These are phyloP conservation scores for Tetragonia tetragonoides DNA, from an alignment of 148 eudicot genomes.

Conservation along the genomic window DNA sequence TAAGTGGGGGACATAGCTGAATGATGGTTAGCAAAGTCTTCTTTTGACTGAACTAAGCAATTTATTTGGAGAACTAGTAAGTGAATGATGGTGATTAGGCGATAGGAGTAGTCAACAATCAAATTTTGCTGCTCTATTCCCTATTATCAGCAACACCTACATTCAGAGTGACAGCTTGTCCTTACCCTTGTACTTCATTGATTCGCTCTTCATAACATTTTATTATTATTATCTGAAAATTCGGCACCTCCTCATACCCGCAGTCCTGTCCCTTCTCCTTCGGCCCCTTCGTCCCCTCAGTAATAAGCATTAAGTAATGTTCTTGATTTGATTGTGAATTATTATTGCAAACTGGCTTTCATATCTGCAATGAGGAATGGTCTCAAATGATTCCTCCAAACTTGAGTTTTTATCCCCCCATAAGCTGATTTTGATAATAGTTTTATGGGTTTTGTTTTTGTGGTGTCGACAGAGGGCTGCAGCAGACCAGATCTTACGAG, in stretches of 20 bases:
- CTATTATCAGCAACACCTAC: background rate
- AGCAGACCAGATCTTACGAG: constrained; percentile 89
- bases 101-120: too few relatives aligned
- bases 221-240: too few relatives aligned
- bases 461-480: constrained; percentile 70
- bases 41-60: background rate
- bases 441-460: background rate
- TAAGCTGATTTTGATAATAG: background rate
- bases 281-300: too few relatives aligned
- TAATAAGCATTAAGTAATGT: background rate
- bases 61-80: background rate
- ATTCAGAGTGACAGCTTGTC: too few relatives aligned
- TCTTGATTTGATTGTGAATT: background rate
- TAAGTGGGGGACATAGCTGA: too few relatives aligned
- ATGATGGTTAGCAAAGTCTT: too few relatives aligned
- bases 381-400: background rate
- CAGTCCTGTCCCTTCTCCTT: too few relatives aligned
- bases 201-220: too few relatives aligned
- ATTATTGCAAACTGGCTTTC: background rate
- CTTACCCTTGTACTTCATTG: too few relatives aligned
- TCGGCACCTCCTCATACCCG: too few relatives aligned
- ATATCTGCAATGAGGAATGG: background rate
- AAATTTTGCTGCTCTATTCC: background rate
- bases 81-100: background rate
- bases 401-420: background rate